A percentile compares a stretch with the other conserved stretches of the same genome.
Evolutionary conservation across 2,329 filamentous ascomycete genomes (phyloP).

Genomic region (Beauveria bassiana): DNA sequence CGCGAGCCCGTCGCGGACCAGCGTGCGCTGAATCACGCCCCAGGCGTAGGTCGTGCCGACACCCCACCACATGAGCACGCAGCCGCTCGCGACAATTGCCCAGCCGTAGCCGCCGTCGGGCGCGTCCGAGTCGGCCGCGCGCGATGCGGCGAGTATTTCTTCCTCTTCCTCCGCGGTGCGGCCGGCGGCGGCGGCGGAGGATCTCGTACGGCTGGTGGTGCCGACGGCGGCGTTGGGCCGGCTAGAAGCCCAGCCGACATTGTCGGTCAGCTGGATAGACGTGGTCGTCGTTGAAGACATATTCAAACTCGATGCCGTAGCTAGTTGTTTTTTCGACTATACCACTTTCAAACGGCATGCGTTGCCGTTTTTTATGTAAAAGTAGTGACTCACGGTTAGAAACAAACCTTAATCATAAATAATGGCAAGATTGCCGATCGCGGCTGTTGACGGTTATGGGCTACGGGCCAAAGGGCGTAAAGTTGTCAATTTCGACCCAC

Average conservation of each 20-base stretch:
- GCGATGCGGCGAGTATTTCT: conserved; percentile 32
- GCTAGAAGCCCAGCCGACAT: conserved; percentile 1
- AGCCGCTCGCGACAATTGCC: conserved; percentile 43
- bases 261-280: conserved; percentile 1
- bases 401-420: not conserved
- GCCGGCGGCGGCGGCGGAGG: not conserved
- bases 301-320: not conserved
- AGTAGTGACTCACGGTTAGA: not conserved
- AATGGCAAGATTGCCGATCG: not conserved
- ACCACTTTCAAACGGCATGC: not conserved
- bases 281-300: conserved; percentile 7
- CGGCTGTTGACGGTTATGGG: not conserved
- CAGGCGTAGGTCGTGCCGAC: conserved; percentile 50
- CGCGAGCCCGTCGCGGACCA: conserved; percentile 41
- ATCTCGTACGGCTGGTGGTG: not conserved
- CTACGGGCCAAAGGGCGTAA: not conserved
- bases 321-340: too few relatives aligned
- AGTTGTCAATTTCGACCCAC: too few relatives aligned
- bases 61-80: conserved; percentile 47
- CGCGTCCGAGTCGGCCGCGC: conserved; percentile 34
- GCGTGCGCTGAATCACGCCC: conserved; percentile 52
- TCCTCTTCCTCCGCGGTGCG: conserved; percentile 7
- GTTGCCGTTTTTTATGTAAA: not conserved
- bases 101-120: conserved; percentile 52
- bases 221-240: not conserved